Base-by-base conservation (phyloP, 441 rosid species). In the California macrophylla region DNA sequence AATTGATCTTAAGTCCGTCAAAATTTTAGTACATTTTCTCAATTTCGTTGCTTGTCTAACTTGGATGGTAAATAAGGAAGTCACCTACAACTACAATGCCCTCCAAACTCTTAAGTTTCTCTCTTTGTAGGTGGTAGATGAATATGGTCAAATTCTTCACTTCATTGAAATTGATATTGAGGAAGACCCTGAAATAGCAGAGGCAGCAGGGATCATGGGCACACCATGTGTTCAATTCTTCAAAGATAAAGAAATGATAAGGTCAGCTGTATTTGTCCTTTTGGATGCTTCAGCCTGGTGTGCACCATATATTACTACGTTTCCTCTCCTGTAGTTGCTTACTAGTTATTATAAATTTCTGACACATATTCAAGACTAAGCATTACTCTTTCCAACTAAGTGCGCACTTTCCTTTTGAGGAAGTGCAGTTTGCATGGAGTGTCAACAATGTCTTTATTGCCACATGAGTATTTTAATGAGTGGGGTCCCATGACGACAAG, bases 221-320 rank as follows among this genome's bases (percentile, higher is more conserved):
- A 52, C 60, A 6, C 60, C 60, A 4, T 52, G 60, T 52, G 60
- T 52, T 24, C 60, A 52, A 18, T 52, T 52, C 23, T 52, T 52
- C 60, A 52, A 52, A 52, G 60, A 52, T 52, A 52, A 52, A 52
- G 60, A 52, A 52, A 52, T 52, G 60, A 52, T 52, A 52, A 52
- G 24, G 60, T 52, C 9, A 20, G 60, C 60, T 52, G 21, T 7
- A 42, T 42, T 52, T 52, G 24, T 52, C 9, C 60, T 52, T 52
- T 52, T 52, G 18, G 9, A 52, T 13, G 16, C 52, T 3, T 1
- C 9, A 40, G 13, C 8, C 56, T n/a, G 13, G 16, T 15, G 6
- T 45, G 54, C 18, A 45, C n/a, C 5, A 3, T 47, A 38, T 38
- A 38, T 47, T n/a, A 4, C 4, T 47, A 4, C 6, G 20, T n/a